Percentiles rank a stretch among this genome's conserved stretches.
Evolutionary conservation across 495 filamentous ascomycete genomes (phyloP).

Genomic region (Neurospora sp.): DNA sequence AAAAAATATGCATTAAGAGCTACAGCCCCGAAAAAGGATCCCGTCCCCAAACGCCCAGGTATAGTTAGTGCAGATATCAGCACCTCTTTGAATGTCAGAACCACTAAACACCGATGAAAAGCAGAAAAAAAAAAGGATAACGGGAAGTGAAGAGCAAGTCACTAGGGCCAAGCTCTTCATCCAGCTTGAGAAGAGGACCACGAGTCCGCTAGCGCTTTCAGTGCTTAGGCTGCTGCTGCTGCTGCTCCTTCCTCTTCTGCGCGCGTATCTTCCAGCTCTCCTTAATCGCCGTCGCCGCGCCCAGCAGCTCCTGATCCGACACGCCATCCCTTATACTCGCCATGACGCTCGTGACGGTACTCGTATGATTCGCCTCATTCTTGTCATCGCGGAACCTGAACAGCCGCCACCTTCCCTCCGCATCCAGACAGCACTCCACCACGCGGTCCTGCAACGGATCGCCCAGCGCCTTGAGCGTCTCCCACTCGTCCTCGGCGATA

Average conservation of each 20-base stretch:
- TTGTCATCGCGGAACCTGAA: constrained; percentile 88
- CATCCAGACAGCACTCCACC: constrained; percentile 78
- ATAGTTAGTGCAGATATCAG: not conserved
- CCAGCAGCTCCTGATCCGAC: constrained; percentile 45
- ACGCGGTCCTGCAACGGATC: constrained; percentile 72
- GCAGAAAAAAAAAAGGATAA: not conserved
- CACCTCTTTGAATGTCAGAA: not conserved
- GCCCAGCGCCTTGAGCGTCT: constrained; percentile 56
- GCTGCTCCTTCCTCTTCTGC: constrained; percentile 20
- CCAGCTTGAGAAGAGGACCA: not conserved
- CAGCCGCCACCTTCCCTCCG: constrained; percentile 65
- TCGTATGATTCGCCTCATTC: constrained; percentile 76
- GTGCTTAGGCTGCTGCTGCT: constrained; percentile 3
- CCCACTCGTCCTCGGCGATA: constrained; percentile 73
- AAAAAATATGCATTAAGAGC: not conserved
- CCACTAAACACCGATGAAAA: not conserved
- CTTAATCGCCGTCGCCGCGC: constrained; percentile 53
- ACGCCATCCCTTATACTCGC: constrained; percentile 71
- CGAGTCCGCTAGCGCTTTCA: not conserved
- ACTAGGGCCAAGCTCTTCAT: not conserved
- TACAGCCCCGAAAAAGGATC: not conserved
- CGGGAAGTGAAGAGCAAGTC: not conserved
- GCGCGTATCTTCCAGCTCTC: constrained; percentile 57
- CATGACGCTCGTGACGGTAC: constrained; percentile 67
- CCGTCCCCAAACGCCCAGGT: not conserved